Base-by-base conservation (phyloP, 306 rosid species). In the Lathyrus oleraceus region DNA sequence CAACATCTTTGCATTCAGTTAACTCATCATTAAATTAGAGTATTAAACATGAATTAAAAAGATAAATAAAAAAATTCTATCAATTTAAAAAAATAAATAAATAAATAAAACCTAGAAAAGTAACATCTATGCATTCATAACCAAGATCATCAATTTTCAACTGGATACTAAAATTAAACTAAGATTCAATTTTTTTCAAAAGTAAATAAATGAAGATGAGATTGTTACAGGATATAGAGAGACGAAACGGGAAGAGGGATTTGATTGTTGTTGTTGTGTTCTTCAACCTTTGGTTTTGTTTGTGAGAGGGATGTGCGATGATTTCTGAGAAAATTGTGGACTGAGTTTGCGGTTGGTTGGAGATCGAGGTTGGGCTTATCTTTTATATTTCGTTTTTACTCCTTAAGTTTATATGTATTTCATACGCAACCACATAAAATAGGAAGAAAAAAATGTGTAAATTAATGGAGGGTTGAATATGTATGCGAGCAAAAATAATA, bases 61-160 rank as follows among this genome's bases (percentile, higher is more conserved):
- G n/a, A n/a, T n/a, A 72, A 57, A 80, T 86, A 79, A 65, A 48
- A 30, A 28, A 69, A n/a, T n/a, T n/a, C n/a, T n/a, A n/a, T n/a
- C n/a, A n/a, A n/a, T n/a, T n/a, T n/a, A n/a, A n/a, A n/a, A n/a
- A n/a, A n/a, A n/a, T n/a, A n/a, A n/a, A n/a, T n/a, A n/a, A n/a
- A n/a, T n/a, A 44, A 42, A 23, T n/a, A n/a, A 45, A 45, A 14
- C 3, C 9, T 14, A 45, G 9, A 43, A 43, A 43, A 11, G 16
- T n/a, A 43, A 43, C 16, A 13, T 43, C 48, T 43, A 12, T 44
- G 49, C 49, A 44, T 44, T 44, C 17, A 43, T 14, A 57, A 57
- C 3, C 16, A 10, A 28, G 9, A 27, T 27, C 42, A 64, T 45
- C 64, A 13, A 62, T 54, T 45, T 54, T 12, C 45, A 54, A 44